These are phyloP conservation scores for Cordyceps militaris DNA, from an alignment of 2,329 filamentous ascomycete genomes.

Conservation along the genomic window DNA sequence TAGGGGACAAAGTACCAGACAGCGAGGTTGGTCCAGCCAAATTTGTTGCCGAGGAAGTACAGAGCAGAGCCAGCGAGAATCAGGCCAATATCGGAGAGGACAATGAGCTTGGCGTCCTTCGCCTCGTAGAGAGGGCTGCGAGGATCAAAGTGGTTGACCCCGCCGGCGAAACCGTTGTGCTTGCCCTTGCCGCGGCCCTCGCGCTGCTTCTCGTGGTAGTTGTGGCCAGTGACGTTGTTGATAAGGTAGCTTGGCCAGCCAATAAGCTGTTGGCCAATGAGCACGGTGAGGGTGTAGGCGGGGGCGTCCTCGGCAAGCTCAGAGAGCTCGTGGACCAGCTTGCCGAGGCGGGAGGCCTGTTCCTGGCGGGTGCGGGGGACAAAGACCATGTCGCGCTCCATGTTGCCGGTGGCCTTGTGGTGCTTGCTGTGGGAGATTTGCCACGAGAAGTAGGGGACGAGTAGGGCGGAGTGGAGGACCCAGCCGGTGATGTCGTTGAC, in stretches of 20 bases:
- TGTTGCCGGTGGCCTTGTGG: conserved; percentile 96
- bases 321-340: conserved; percentile 68
- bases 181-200: conserved; percentile 94
- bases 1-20: conserved; percentile 97
- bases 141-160: conserved; percentile 94
- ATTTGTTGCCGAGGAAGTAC: conserved; percentile 64
- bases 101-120: conserved; percentile 81
- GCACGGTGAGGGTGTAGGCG: conserved; percentile 65
- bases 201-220: conserved; percentile 82
- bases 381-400: conserved; percentile 99
- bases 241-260: conserved; percentile 92
- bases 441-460: conserved; percentile 99
- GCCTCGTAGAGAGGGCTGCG: conserved; percentile 83
- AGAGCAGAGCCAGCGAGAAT: conserved; percentile 55
- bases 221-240: conserved; percentile 91
- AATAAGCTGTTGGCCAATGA: conserved; percentile 78
- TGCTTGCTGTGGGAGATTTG: conserved; percentile 99
- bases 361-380: conserved; percentile 84
- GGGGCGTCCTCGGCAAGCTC: conserved; percentile 95
- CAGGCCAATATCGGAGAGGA: conserved; percentile 79
- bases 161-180: conserved; percentile 68
- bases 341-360: conserved; percentile 69
- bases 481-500: conserved; percentile 91
- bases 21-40: conserved; percentile 76
- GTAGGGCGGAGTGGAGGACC: conserved; percentile 78